Evolutionary conservation across 306 rosid species (phyloP).

Genomic region (Medicago arabica): DNA sequence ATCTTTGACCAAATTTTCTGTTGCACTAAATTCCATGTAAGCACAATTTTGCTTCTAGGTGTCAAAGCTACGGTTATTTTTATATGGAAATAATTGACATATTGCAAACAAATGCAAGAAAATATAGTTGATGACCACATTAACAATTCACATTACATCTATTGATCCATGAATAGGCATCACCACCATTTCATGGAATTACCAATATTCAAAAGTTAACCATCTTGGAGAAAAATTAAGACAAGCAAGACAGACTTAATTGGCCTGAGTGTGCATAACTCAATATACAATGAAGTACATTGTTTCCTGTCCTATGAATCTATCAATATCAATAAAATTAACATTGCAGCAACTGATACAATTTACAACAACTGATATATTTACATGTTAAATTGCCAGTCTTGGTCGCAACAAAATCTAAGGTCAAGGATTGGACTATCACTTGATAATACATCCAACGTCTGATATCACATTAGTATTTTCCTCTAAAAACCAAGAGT

Average conservation of each 20-base stretch:
- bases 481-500: constrained; percentile 8
- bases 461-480: neutral
- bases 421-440: neutral
- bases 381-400: constrained; percentile 7
- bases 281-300: neutral
- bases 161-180: neutral
- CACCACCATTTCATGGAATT: neutral
- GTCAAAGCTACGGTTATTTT: constrained; percentile 8
- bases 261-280: neutral
- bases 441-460: constrained; percentile 1
- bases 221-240: neutral
- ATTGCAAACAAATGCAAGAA: neutral
- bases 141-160: neutral
- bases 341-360: neutral
- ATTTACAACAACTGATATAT: constrained; percentile 7
- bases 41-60: constrained; percentile 27
- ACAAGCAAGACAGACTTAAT: neutral
- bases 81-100: neutral
- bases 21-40: constrained; percentile 31
- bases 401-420: constrained; percentile 25
- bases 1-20: constrained; percentile 14
- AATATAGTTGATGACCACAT: neutral
- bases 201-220: neutral
- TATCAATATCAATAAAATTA: neutral
- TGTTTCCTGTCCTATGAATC: neutral